These are phyloP conservation scores for Dendryphion nanum DNA, from an alignment of 2,329 filamentous ascomycete genomes.

Conservation along the genomic window DNA sequence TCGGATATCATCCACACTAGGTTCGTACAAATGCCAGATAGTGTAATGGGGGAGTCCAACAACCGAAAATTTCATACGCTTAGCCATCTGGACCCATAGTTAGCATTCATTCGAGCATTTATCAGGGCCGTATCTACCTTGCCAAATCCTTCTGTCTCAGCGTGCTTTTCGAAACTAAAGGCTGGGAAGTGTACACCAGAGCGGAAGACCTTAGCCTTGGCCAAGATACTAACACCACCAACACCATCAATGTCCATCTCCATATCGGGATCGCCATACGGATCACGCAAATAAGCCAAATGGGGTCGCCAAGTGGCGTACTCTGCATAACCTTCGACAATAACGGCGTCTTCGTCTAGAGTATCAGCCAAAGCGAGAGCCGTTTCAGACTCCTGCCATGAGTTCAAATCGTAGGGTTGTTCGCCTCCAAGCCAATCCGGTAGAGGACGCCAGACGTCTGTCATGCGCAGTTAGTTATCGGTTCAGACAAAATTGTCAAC, in stretches of 20 bases:
- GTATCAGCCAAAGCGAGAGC: slow-evolving; percentile 90
- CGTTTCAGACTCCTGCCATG: slow-evolving; percentile 98
- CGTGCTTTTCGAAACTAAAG: slow-evolving; percentile 98
- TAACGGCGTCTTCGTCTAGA: slow-evolving; percentile 95
- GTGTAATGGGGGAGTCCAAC: slow-evolving; percentile 96
- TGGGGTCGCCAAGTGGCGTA: slow-evolving; percentile 98
- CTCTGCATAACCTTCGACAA: slow-evolving; percentile 97
- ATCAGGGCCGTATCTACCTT: slow-evolving; percentile 63
- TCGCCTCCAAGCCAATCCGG: slow-evolving; percentile 98
- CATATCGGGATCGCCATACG: slow-evolving; percentile 97
- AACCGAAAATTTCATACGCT: slow-evolving; percentile 92
- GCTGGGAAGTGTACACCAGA: slow-evolving; percentile 96
- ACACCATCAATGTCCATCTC: slow-evolving; percentile 99
- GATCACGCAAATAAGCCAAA: slow-evolving; percentile 92
- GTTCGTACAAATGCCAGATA: slow-evolving; percentile 99
- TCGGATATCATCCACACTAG: slow-evolving; percentile 93
- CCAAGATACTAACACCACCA: slow-evolving; percentile 93
- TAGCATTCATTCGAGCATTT: slow-evolving; percentile 13
- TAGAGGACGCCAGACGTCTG: slow-evolving; percentile 91
- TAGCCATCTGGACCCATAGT: slow-evolving; percentile 74
- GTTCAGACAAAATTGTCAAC: neutral
- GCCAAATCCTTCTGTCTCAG: slow-evolving; percentile 96
- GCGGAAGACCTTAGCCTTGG: slow-evolving; percentile 93
- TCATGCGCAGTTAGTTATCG: slow-evolving; percentile 16
- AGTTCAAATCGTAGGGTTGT: slow-evolving; percentile 97